Percentiles rank a stretch among this genome's conserved stretches.
phyloP scores from a whole-genome alignment of 805 yeast genomes.

The Lachancea sp. region DNA sequence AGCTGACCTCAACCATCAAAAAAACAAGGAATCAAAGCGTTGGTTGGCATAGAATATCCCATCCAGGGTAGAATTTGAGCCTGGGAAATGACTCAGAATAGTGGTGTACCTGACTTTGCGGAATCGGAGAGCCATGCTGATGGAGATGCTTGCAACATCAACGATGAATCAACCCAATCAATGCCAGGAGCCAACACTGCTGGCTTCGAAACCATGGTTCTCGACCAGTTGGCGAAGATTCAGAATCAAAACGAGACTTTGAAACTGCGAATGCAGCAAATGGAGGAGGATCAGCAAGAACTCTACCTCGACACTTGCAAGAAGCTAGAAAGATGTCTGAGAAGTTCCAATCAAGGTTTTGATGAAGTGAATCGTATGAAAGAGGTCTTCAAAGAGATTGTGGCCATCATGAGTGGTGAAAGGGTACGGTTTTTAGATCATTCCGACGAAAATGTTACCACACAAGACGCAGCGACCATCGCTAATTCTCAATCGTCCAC shows the following conservation, averaged over 20 bases:
- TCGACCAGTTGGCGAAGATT: constrained; percentile 19
- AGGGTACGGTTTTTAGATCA: constrained; percentile 21
- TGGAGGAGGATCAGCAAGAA: constrained; percentile 24
- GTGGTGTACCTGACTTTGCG: not conserved
- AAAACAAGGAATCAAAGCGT: not conserved
- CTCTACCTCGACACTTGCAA: constrained; percentile 15
- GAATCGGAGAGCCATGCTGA: not conserved
- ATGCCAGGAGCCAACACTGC: not conserved
- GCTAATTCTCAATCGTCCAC: constrained; percentile 1
- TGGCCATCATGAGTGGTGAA: constrained; percentile 25
- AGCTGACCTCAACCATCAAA: no score
- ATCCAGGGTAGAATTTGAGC: not conserved
- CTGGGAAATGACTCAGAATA: not conserved
- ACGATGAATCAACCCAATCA: not conserved
- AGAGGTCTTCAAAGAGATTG: constrained; percentile 23
- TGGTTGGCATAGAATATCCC: not conserved
- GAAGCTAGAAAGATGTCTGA: constrained; percentile 17
- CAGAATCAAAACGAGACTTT: constrained; percentile 20
- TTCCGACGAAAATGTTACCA: constrained; percentile 16
- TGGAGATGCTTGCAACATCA: not conserved
- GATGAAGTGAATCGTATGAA: constrained; percentile 19
- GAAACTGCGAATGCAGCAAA: constrained; percentile 9
- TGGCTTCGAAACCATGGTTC: constrained; percentile 14
- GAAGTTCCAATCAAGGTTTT: constrained; percentile 13
- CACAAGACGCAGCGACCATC: constrained; percentile 12